Evolutionary conservation across 2,329 filamentous ascomycete genomes (phyloP).

Genomic region (Alternaria brassicae): DNA sequence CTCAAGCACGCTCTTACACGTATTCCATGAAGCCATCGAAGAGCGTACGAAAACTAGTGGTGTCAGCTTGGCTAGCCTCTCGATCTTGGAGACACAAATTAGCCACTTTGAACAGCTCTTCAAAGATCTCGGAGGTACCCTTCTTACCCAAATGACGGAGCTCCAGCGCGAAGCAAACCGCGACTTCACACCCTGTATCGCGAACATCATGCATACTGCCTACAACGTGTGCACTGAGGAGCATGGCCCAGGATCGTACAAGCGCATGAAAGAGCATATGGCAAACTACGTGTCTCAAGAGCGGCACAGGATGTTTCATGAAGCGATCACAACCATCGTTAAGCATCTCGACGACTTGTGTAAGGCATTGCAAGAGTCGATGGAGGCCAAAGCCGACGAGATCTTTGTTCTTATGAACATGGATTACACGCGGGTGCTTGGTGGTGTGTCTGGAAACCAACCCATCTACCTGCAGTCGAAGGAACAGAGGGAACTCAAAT

Average conservation of each 20-base stretch:
- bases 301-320: conserved; percentile 59
- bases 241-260: conserved; percentile 55
- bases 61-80: conserved; percentile 50
- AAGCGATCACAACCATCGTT: conserved; percentile 54
- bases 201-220: conserved; percentile 53
- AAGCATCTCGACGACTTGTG: conserved; percentile 53
- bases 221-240: conserved; percentile 58
- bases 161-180: conserved; percentile 62
- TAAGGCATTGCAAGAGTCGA: conserved; percentile 52
- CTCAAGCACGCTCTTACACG: conserved; percentile 42
- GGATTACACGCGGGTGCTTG: conserved; percentile 50
- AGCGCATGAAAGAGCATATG: conserved; percentile 63
- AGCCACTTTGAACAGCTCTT: conserved; percentile 54
- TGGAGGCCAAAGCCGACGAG: conserved; percentile 56
- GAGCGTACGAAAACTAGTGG: conserved; percentile 50
- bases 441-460: conserved; percentile 23
- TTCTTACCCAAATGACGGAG: conserved; percentile 52
- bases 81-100: conserved; percentile 53
- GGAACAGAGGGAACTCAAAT: conserved; percentile 23
- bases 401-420: conserved; percentile 47
- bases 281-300: conserved; percentile 50
- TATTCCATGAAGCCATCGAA: conserved; percentile 55
- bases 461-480: conserved; percentile 11
- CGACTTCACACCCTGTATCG: conserved; percentile 60
- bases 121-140: conserved; percentile 41